These are phyloP conservation scores for Schizopora paradoxa DNA, from an alignment of 1,284 basidiomycete species.

Conservation along the genomic window DNA sequence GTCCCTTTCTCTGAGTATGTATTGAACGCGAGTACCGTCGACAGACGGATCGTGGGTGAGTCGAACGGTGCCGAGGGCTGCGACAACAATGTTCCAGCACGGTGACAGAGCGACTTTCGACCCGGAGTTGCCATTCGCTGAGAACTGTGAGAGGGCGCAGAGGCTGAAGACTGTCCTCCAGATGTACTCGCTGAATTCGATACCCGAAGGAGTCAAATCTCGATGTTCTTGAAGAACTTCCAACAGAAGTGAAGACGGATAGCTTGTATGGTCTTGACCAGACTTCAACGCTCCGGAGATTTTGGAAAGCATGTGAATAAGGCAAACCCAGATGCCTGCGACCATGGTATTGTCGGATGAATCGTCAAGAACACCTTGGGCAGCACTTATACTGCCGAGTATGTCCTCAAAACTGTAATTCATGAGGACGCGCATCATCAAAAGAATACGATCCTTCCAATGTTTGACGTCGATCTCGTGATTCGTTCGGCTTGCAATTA, in stretches of 20 bases:
- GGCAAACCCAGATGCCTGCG: conserved; percentile 72
- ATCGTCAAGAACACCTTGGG: too few species aligned
- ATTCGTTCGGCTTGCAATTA: conserved; percentile 25
- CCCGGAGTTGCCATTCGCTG: conserved; percentile 54
- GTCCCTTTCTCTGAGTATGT: conserved; percentile 59
- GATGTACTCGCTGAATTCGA: conserved; percentile 60
- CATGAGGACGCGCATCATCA: conserved; percentile 50
- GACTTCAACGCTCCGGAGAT: conserved; percentile 6
- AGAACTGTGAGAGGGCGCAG: conserved; percentile 78
- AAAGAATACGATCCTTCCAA: conserved; percentile 25
- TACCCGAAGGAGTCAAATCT: conserved; percentile 28
- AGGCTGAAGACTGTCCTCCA: conserved; percentile 74
- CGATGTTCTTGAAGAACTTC: conserved; percentile 33
- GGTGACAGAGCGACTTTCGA: conserved; percentile 45
- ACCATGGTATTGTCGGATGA: conserved; percentile 37
- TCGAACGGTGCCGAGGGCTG: conserved; percentile 56
- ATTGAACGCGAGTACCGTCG: conserved; percentile 36
- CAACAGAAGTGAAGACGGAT: conserved; percentile 38
- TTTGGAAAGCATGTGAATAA: conserved; percentile 49
- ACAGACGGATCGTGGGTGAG: conserved; percentile 47
- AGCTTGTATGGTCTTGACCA: conserved; percentile 19
- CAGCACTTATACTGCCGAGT: conserved; percentile 36
- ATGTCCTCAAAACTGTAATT: conserved; percentile 47
- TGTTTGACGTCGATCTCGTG: conserved; percentile 22
- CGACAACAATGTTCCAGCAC: conserved; percentile 63